Evolutionary conservation across 495 filamentous ascomycete genomes (phyloP).

Genomic region (Neurospora africana): DNA sequence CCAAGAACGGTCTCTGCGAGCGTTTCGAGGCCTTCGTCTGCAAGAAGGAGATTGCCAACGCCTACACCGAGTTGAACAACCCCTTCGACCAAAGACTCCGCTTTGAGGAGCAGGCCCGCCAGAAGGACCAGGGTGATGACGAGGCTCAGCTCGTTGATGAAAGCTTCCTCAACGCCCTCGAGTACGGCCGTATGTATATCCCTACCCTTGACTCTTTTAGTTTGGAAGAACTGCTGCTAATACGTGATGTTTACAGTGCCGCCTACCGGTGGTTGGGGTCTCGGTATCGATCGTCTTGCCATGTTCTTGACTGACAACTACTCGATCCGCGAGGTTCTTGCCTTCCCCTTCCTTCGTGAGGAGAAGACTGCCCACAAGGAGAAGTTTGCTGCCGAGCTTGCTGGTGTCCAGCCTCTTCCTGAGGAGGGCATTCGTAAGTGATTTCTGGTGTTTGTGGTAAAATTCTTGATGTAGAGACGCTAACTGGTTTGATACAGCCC

Average conservation of each 20-base stretch:
- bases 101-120: conserved; percentile 91
- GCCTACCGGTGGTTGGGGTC: conserved; percentile 91
- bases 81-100: conserved; percentile 87
- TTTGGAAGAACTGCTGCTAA: neutral
- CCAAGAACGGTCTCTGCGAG: conserved; percentile 76
- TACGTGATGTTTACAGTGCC: conserved; percentile 40
- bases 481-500: conserved; percentile 8
- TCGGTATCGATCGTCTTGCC: conserved; percentile 92
- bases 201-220: neutral
- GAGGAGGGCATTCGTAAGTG: conserved; percentile 62
- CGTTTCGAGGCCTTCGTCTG: conserved; percentile 96
- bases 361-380: conserved; percentile 25
- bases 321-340: conserved; percentile 85
- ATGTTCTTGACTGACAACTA: conserved; percentile 98
- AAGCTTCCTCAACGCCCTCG: conserved; percentile 75
- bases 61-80: conserved; percentile 97
- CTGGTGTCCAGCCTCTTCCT: conserved; percentile 48
- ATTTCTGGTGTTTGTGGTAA: neutral
- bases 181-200: conserved; percentile 32
- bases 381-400: conserved; percentile 57
- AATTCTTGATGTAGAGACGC: neutral
- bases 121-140: conserved; percentile 95
- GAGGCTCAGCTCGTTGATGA: conserved; percentile 95
- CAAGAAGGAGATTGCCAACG: conserved; percentile 94
- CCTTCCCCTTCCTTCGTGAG: conserved; percentile 63